Evolutionary conservation across 441 rosid species (phyloP), one percentile per base, ranked within the genome.

Genomic region (Adansonia grandidieri): DNA sequence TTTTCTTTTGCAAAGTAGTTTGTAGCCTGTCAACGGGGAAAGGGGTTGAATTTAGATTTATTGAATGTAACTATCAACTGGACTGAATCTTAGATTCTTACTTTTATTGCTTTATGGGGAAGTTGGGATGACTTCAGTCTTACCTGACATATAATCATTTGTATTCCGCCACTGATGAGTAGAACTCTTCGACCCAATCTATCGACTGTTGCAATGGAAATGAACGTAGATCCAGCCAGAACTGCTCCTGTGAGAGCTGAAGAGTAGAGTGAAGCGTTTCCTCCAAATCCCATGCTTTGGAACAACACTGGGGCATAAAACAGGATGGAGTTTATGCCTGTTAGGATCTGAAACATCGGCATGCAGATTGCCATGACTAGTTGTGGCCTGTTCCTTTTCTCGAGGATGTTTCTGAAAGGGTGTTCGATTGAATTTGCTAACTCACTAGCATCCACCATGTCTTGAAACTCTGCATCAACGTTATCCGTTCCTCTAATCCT

Each of bases 221-320:
- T 85, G 47, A 95, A 75, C 6, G 98, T 93, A 6, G 98, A 93
- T n/a, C 89, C 87, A 17, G 85, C 90, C 3, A 93, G 93, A 82
- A 92, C 98, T 2, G 94, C 97, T 79, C 98, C 98, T 1, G 98
- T 95, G 78, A 92, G 19, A 51, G 97, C 98, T 9, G 98, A 93
- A 60, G 98, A 81, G 83, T 91, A 92, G 37, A 95, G 85, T 13
- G 98, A 74, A 20, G 98, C 97, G 70, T 91, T 88, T 71, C 91
- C 84, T 73, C 85, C 86, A 20, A 95, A 95, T 48, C 98, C 98
- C 96, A 95, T 87, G 45, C 89, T 92, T 74, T 90, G 93, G 42
- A 95, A 95, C 83, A 95, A 83, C 20, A 93, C 93, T 0, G 98
- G 98, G 0, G 98, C 98, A 70, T 96, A 96, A 83, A 96, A 96